Evolutionary conservation across 139 green algal species (phyloP), one percentile per base, ranked within the genome.

Genomic region (Edaphochlamys debaryana): DNA sequence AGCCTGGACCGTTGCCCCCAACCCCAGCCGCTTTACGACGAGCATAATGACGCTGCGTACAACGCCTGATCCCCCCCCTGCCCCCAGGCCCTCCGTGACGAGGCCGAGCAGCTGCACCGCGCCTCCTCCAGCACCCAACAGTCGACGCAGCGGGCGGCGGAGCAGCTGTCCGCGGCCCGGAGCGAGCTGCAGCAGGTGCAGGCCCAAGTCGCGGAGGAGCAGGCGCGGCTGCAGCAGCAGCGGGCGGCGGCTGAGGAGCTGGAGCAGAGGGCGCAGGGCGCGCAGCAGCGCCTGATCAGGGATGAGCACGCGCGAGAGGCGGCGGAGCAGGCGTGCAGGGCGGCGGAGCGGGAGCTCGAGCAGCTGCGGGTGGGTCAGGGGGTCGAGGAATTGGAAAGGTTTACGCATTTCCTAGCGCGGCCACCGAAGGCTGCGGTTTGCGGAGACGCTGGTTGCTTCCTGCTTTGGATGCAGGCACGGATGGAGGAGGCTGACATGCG

Each of bases 71-170:
- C 66, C 19, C 2, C 42, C n/a, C 4, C 29, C 22, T 72, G 11
- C 17, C 67, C 66, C 64, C 36, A 89, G 79, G 71, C 58, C 23
- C 70, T 90, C 20, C 60, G 85, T 6, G 68, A 80, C 4, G 63
- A 89, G 25, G 87, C 67, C 9, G 84, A 89, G 3, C 63, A 54
- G 36, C 48, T 87, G 25, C 42, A 87, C 54, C 73, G 67, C 37
- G 66, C 68, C 50, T 72, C 86, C 29, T 70, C 60, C 17, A 79
- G 69, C n/a, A 69, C 79, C 7, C 25, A 90, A 75, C 68, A 79
- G 9, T 41, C 52, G 25, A 64, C 70, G 2, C 54, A 50, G 7
- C 69, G 60, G 7, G 20, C 62, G 22, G 27, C 20, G 1, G 71
- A 67, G 52, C 48, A 89, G 54, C 69, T 88, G 48, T 27, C 41